Evolutionary conservation across 2,329 filamentous ascomycete genomes (phyloP).

Genomic region (Byssochlamys sp.): DNA sequence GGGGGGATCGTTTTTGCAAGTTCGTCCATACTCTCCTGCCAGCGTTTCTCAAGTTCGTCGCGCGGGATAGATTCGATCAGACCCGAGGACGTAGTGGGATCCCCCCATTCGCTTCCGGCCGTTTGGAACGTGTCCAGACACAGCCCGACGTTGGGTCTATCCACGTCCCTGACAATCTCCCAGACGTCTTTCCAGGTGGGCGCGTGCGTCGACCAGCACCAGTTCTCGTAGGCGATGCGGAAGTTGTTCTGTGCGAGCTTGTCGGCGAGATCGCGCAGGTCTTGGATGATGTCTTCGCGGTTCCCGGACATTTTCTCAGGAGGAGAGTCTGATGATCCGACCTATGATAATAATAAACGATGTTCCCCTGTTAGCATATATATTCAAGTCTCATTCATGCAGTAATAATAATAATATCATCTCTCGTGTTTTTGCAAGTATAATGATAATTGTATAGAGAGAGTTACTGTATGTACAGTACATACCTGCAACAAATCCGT

Average conservation of each 20-base stretch:
- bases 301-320: constrained; percentile 43
- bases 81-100: constrained; percentile 57
- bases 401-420: no score
- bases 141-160: constrained; percentile 59
- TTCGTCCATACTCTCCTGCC: constrained; percentile 46
- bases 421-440: no score
- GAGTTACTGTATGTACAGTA: no score
- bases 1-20: constrained; percentile 50
- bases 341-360: constrained; percentile 21
- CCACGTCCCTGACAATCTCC: constrained; percentile 54
- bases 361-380: no score
- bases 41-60: constrained; percentile 43
- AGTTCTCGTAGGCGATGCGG: constrained; percentile 67
- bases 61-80: constrained; percentile 41
- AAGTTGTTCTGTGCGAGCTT: constrained; percentile 49
- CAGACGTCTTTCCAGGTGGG: constrained; percentile 61
- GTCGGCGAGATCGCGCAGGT: constrained; percentile 56
- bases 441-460: no score
- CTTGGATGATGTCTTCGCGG: constrained; percentile 45
- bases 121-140: constrained; percentile 73
- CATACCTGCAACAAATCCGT: constrained; percentile 61
- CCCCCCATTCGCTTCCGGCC: constrained; percentile 61
- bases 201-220: constrained; percentile 68
- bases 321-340: constrained; percentile 56
- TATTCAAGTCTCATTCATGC: no score